Base-by-base conservation (phyloP, 805 yeast species). In the Saccharomycopsis olivae region DNA sequence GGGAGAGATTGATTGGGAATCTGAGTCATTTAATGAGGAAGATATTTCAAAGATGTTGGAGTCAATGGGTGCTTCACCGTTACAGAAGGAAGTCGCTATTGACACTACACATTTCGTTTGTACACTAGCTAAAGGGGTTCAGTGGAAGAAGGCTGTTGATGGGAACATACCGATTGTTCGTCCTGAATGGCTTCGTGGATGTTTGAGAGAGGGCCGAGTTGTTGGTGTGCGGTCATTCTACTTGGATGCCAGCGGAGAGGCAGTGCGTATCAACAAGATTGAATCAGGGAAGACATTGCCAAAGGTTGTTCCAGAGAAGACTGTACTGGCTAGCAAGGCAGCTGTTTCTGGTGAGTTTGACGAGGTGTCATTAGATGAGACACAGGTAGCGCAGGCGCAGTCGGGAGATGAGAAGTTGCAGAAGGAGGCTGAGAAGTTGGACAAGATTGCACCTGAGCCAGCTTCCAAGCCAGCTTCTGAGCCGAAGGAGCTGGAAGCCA, bases 171-270 rank as follows among this genome's bases (percentile, higher is more conserved):
- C 98, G 2, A 73, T 92, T 29, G 88, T 92, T 20, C 73, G 95
- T 57, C 97, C 98, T 0, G 96, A 92, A 57, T 92, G 97, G 97
- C 65, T 92, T 42, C 80, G 82, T 58, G 96, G 96, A 1, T 92
- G 97, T 63, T 94, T 84, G 71, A 75, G 64, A 87, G 96, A 88
- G 54, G 74, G 92, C 51, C 65, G 95, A 53, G 78, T 92, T 41
- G 94, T 88, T 32, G 96, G 97, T 20, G 98, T 92, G 13, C 71
- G 94, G 53, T 86, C 85, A 49, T 85, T 81, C 51, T 84, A 84
- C 54, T 64, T 46, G 16, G 47, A 50, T 31, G 39, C 45, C 5
- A 40, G 35, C 29, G 15, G 24, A 8, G 45, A 43, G 2, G 15
- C 31, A 17, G 33, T 46, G 14, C 20, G n/a, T 3, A 37, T 40